A percentile compares a stretch with the other conserved stretches of the same genome.
These are phyloP conservation scores for Anastatica hierochuntica DNA, from an alignment of 345 rosid species.

Conservation along the genomic window DNA sequence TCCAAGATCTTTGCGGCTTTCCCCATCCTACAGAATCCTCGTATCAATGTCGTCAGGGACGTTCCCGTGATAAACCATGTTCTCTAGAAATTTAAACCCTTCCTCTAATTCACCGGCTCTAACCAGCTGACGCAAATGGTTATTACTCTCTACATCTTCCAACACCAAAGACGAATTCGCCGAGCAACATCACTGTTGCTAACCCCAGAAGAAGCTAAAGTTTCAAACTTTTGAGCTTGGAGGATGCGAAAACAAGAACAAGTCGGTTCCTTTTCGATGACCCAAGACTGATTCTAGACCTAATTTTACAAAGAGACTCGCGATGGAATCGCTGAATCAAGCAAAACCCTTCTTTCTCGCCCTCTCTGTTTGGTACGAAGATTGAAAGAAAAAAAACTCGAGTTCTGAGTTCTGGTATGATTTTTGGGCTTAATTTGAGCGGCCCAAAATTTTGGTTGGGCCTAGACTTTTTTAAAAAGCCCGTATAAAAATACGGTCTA, in stretches of 20 bases:
- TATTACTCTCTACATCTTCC: conserved; percentile 56
- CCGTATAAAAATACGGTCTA: too few relatives aligned
- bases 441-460: too few relatives aligned
- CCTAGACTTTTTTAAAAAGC: too few relatives aligned
- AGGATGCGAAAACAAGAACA: conserved; percentile 33
- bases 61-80: conserved; percentile 65
- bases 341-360: conserved; percentile 54
- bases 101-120: conserved; percentile 54
- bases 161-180: conserved; percentile 26
- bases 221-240: conserved; percentile 30
- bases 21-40: conserved; percentile 67
- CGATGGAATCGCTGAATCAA: conserved; percentile 36
- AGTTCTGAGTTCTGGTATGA: too few relatives aligned
- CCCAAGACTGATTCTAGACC: conserved; percentile 17
- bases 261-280: conserved; percentile 30
- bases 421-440: too few relatives aligned
- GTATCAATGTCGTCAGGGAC: conserved; percentile 71
- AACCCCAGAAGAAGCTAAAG: conserved; percentile 28
- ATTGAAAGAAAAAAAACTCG: too few relatives aligned
- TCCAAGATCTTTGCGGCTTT: conserved; percentile 70
- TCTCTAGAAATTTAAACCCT: conserved; percentile 63
- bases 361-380: too few relatives aligned
- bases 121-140: conserved; percentile 48
- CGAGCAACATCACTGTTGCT: conserved; percentile 20
- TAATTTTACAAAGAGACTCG: conserved; percentile 21